A percentile compares a stretch with the other conserved stretches of the same genome.
Conservation (phyloP, 2,329 filamentous ascomycete genomes). For the Periconia macrospinosa region DNA sequence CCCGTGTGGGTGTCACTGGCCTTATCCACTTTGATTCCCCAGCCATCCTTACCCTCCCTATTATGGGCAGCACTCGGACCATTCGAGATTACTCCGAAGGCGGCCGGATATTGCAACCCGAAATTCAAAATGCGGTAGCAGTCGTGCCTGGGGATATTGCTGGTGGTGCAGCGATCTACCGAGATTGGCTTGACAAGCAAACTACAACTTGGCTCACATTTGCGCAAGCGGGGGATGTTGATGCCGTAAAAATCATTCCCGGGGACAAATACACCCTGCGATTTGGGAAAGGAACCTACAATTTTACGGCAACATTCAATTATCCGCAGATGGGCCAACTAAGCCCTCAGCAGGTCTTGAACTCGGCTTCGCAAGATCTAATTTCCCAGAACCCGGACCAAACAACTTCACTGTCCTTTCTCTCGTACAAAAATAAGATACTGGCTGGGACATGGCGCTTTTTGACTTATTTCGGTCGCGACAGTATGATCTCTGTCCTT, state of each 20-base stretch:
- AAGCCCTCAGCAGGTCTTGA: slow-evolving; percentile 54
- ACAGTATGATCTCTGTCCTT: slow-evolving; percentile 64
- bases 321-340: slow-evolving; percentile 65
- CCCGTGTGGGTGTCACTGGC: slow-evolving; percentile 58
- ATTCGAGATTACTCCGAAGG: slow-evolving; percentile 67
- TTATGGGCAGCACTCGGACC: slow-evolving; percentile 64
- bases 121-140: slow-evolving; percentile 59
- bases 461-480: slow-evolving; percentile 67
- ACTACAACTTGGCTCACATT: slow-evolving; percentile 60
- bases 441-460: slow-evolving; percentile 68
- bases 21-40: slow-evolving; percentile 61
- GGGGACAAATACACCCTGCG: slow-evolving; percentile 44
- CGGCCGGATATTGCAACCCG: slow-evolving; percentile 52
- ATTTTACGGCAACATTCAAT: slow-evolving; percentile 62
- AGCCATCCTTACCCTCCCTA: slow-evolving; percentile 57
- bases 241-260: slow-evolving; percentile 41
- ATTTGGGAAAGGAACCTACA: slow-evolving; percentile 59
- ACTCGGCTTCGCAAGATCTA: slow-evolving; percentile 49
- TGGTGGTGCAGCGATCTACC: slow-evolving; percentile 53
- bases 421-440: slow-evolving; percentile 66
- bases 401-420: slow-evolving; percentile 60
- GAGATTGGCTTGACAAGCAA: slow-evolving; percentile 64
- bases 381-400: slow-evolving; percentile 51
- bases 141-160: slow-evolving; percentile 43
- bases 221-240: slow-evolving; percentile 21